Evolutionary conservation across 306 rosid genomes (phyloP).

Genomic region (Purshia tridentata): DNA sequence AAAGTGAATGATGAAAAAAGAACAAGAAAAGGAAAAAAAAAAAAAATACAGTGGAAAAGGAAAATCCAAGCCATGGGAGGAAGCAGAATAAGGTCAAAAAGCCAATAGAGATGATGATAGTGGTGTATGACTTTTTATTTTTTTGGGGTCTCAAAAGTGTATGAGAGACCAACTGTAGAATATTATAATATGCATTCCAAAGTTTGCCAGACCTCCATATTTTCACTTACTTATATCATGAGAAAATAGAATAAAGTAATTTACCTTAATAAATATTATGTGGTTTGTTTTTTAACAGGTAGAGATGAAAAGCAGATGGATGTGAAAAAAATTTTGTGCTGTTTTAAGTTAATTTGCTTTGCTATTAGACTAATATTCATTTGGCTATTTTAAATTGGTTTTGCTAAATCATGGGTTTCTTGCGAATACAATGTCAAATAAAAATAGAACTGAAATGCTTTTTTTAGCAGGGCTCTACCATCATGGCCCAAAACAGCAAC

Average conservation of each 20-base stretch:
- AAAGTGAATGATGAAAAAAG: constrained; percentile 17
- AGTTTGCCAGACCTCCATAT: constrained; percentile 1
- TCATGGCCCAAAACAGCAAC: not conserved
- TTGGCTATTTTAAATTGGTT: too few species aligned
- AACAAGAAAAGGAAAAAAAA: constrained; percentile 7
- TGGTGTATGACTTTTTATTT: not conserved
- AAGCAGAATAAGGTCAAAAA: constrained; percentile 5
- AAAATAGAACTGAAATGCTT: too few species aligned
- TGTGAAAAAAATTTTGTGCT: not conserved
- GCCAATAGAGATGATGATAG: constrained; percentile 19
- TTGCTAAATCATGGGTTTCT: too few species aligned
- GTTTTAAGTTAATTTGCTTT: not conserved
- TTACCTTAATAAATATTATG: not conserved
- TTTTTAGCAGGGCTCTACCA: too few species aligned
- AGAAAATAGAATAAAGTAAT: not conserved
- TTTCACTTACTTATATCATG: not conserved
- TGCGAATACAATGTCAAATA: too few species aligned
- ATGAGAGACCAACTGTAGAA: not conserved
- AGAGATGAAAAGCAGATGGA: not conserved
- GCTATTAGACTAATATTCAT: too few species aligned
- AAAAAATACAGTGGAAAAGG: not conserved
- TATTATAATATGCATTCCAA: not conserved
- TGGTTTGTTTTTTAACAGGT: not conserved
- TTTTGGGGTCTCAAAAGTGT: not conserved
- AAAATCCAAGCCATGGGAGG: constrained; percentile 19